Evolutionary conservation across 257 asterid genomes (phyloP).

Genomic region (Petunia secreta): DNA sequence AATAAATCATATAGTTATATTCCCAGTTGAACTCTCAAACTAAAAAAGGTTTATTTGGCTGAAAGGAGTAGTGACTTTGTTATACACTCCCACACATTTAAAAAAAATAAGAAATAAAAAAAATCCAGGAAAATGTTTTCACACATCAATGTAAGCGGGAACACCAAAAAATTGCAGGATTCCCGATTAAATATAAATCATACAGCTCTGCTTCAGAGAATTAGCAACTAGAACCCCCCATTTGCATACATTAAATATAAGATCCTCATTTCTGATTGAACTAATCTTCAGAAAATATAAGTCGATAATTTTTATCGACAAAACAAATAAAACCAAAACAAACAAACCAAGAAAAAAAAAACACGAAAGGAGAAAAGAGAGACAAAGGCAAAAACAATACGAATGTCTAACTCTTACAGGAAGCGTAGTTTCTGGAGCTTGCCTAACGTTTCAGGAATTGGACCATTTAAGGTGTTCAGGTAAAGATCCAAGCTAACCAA

Average conservation of each 20-base stretch:
- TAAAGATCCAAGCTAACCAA: conserved; percentile 98
- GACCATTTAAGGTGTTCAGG: conserved; percentile 66
- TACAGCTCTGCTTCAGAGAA: neutral
- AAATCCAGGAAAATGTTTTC: neutral
- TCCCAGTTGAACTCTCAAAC: conserved; percentile 3
- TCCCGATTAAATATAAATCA: neutral
- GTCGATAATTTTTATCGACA: neutral
- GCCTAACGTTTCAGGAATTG: conserved; percentile 76
- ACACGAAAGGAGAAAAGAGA: conserved; percentile 13
- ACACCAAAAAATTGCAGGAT: neutral
- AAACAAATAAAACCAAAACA: neutral
- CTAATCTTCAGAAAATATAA: neutral
- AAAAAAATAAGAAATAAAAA: too few relatives aligned
- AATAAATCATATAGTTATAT: conserved; percentile 9
- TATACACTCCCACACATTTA: neutral
- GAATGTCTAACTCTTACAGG: conserved; percentile 55
- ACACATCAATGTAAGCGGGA: neutral
- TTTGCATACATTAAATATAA: neutral
- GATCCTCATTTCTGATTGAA: neutral
- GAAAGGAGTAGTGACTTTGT: conserved; percentile 5
- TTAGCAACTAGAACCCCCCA: neutral
- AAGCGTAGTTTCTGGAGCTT: conserved; percentile 75
- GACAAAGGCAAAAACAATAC: neutral
- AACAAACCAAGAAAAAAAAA: neutral
- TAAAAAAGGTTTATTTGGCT: conserved; percentile 10